Base-by-base conservation (phyloP, 2,329 filamentous ascomycete genomes). In the Alternaria brassicae region DNA sequence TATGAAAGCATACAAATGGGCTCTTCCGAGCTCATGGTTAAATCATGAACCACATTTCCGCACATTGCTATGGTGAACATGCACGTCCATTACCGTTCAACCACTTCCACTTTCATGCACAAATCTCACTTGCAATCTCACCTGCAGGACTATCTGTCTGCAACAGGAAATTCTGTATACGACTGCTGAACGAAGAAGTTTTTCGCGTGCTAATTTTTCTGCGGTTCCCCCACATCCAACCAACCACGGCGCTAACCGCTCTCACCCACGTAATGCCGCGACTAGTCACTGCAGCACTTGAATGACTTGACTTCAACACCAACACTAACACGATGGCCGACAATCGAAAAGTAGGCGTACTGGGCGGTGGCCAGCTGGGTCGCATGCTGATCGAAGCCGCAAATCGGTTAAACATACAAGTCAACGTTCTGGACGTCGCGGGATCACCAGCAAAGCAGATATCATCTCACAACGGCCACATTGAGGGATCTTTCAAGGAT, bases 381-480 rank as follows among this genome's bases (percentile, higher is more conserved):
- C 91, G 92, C 66, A 98, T 98, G 95, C 86, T 98, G 19, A 90
- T 91, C 65, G 92, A 98, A 81, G 89, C 91, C n/a, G 93, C 93
- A 32, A 88, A 89, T 73, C 81, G 86, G 66, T 85, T 96, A 58
- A 92, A 92, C 70, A 88, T 96, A 66, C 85, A 90, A 66, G 85
- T 95, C 67, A 91, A 89, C 58, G 84, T 96, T 39, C 86, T 97
- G 45, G 94, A 97, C 77, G 87, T 85, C 41, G 88, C 87, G 57
- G 86, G 88, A 66, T 87, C 90, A 40, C 92, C 93, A 13, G 91
- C 93, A 58, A 95, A 94, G 79, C 92, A 96, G 80, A 89, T 95
- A 72, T 93, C 90, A 78, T 86, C 87, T 66, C 91, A 90, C 76
- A 80, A 84, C 66, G 83, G 84, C 64, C 92, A 97, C 75, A 86